phyloP scores from a whole-genome alignment of 257 asterid genomes.

The Jasminum sambac region DNA sequence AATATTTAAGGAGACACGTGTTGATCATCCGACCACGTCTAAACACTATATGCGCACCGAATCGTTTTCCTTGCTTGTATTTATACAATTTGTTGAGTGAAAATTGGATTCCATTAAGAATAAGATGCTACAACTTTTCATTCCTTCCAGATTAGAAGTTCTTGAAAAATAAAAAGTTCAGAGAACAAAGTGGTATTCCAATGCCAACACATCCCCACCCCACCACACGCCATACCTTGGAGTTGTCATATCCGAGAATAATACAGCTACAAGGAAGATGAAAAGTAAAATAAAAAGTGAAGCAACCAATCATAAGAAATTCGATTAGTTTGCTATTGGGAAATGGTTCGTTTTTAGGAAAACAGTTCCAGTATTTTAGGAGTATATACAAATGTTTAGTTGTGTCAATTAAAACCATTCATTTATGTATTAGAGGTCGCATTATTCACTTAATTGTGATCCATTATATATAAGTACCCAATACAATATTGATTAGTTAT shows the following conservation, averaged over 20 bases:
- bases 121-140: slow-evolving; percentile 35
- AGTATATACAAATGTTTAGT: no score
- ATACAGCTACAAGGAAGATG: slow-evolving; percentile 31
- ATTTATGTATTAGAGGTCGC: no score
- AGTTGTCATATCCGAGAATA: slow-evolving; percentile 49
- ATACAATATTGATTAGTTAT: no score
- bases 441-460: no score
- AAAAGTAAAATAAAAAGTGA: background rate
- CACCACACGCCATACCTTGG: background rate
- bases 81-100: slow-evolving; percentile 17
- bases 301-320: background rate
- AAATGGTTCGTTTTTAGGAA: no score
- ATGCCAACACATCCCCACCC: background rate
- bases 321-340: background rate
- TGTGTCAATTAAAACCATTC: no score
- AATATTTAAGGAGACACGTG: no score
- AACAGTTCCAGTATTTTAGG: no score
- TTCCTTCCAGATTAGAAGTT: slow-evolving; percentile 24
- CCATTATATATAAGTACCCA: no score
- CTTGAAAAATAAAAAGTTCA: slow-evolving; percentile 17
- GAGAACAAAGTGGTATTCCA: slow-evolving; percentile 26
- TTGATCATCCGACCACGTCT: no score
- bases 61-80: slow-evolving; percentile 6
- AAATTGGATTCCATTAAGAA: slow-evolving; percentile 34
- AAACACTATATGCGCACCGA: no score